Base-by-base conservation (phyloP, 2,329 filamentous ascomycete species). In the Penicillium sp. region DNA sequence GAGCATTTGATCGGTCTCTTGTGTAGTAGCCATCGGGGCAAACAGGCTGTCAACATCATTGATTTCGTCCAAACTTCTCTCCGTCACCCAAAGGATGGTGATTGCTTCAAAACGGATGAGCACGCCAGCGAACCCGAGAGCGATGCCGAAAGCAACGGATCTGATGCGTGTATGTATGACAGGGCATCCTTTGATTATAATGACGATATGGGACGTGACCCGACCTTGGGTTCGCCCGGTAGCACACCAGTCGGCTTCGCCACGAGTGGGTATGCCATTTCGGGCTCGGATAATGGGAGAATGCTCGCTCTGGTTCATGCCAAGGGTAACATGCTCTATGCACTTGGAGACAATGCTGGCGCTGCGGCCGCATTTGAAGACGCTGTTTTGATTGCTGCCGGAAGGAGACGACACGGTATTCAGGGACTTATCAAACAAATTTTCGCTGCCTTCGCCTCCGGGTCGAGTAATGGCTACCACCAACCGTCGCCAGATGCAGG, bases 271-370 rank as follows among this genome's bases (percentile, higher is more conserved):
- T 97, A 95, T 66, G 80, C 82, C 11, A 84, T 98, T 35, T 80
- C 89, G 4, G 89, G 85, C 1, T 82, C 79, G 35, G 93, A 98
- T 57, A 97, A 96, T 64, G 93, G 91, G 7, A 82, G 93, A 49
- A 89, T 98, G 61, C 78, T 98, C 36, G 87, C 89, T n/a, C 77
- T 98, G 13, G 83, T 97, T 32, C 93, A 98, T 69, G 90, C 91
- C 16, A 98, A 97, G 68, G 93, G 91, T n/a, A 97, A 97, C 53
- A 94, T 97, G 85, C 77, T 97, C 1, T 98, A 98, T 69, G 83
- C 87, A 22, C 73, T 94, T 24, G 91, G 91, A 37, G 85, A 96
- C 55, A 86, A 93, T 54, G 75, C 78, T 31, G 81, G 78, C 32
- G 93, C 93, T 34, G 89, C 91, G 1, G 81, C 83, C 58, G 89